Evolutionary conservation across 2,329 filamentous ascomycete genomes (phyloP).

Genomic region (Ophiocordyceps camponoti-leonardi): DNA sequence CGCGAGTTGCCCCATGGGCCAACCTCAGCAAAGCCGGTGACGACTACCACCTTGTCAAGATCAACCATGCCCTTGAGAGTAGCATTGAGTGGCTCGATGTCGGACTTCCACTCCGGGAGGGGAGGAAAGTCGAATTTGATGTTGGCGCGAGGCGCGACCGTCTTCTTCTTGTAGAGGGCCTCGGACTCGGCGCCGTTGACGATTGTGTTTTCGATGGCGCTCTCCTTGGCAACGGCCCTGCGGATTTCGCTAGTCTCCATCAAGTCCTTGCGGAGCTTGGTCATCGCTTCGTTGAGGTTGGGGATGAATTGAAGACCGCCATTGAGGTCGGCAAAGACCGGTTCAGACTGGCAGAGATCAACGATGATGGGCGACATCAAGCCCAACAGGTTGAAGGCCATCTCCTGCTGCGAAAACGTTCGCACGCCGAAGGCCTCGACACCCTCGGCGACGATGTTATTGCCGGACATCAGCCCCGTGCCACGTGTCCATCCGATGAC

Average conservation of each 20-base stretch:
- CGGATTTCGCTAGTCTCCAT: constrained; percentile 91
- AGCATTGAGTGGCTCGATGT: constrained; percentile 75
- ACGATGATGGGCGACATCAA: constrained; percentile 90
- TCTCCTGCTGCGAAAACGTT: constrained; percentile 97
- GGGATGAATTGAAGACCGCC: constrained; percentile 95
- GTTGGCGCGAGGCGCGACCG: constrained; percentile 85
- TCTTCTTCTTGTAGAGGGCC: constrained; percentile 85
- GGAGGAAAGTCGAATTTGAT: constrained; percentile 93
- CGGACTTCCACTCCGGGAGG: constrained; percentile 79
- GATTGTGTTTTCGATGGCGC: constrained; percentile 88
- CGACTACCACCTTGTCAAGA: constrained; percentile 91
- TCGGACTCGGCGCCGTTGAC: constrained; percentile 90
- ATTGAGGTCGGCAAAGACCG: constrained; percentile 93
- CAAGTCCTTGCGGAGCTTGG: constrained; percentile 79
- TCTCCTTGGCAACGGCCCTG: constrained; percentile 88
- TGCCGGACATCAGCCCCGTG: constrained; percentile 92
- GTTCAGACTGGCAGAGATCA: constrained; percentile 87
- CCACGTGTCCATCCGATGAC: constrained; percentile 99
- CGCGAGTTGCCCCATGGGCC: constrained; percentile 97
- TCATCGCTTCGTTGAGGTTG: constrained; percentile 89
- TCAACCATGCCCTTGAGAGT: constrained; percentile 96
- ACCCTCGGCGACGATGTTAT: constrained; percentile 94
- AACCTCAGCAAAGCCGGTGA: constrained; percentile 90
- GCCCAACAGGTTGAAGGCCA: constrained; percentile 96
- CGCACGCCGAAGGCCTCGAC: constrained; percentile 93